Base-by-base conservation (phyloP, 2,329 filamentous ascomycete species). In the Chrysoporthe deuterocubensis region DNA sequence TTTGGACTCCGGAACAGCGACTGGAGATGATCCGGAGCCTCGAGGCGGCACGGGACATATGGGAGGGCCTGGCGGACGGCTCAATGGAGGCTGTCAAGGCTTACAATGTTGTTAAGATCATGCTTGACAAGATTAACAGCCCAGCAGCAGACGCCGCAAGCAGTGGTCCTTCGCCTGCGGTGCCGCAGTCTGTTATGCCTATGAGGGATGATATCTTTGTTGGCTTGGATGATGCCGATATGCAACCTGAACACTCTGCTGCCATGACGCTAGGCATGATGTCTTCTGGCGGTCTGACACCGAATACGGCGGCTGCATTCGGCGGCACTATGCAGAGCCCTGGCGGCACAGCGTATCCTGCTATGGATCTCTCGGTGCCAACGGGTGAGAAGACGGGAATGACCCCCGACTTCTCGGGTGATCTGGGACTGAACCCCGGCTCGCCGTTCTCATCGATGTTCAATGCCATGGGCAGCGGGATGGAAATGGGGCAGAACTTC, bases 61-160 rank as follows among this genome's bases (percentile, higher is more conserved):
- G 94, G 94, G 89, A 91, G 61, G 88, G 88, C 11, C 83, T 94
- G 13, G 87, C 89, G 3, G 90, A 96, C 65, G 84, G 89, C 34
- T 96, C 92, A 0, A 91, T 97, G 81, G 95, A 98, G 72, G 93
- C 94, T 0, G 94, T 90, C 81, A 98, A 98, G 80, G 95, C 93
- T 1, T 89, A 89, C 52, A 89, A 88, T 54, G 86, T 95, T 34
- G 82, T 98, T n/a, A 89, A 89, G 32, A 89, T 97, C 63, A 94
- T 98, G 87, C 81, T 98, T 57, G 85, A 89, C 43, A 96, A 96
- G 77, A 84, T 97, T 65, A 90, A 86, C 73, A 81, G 80, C 66
- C 82, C 85, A 11, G 77, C 77, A 32, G 68, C 71, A 11, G 66
- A 52, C n/a, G 42, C 54, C 7, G 50, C 60, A 40, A 32, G 62